phyloP scores from a whole-genome alignment of 202 grass and related monocot genomes.

The Musa balbisiana region DNA sequence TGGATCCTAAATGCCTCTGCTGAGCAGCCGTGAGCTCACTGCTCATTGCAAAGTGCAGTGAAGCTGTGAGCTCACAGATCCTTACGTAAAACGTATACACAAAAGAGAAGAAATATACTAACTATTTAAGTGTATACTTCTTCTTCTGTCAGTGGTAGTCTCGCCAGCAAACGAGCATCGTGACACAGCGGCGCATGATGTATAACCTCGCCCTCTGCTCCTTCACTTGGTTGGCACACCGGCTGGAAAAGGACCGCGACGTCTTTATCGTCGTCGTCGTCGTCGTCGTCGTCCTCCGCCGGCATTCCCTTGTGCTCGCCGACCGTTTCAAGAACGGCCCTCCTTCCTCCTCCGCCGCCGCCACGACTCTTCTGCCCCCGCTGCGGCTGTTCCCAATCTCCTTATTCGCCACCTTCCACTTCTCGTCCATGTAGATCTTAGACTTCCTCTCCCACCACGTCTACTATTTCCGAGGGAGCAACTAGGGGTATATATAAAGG shows the following conservation, averaged over 20 bases:
- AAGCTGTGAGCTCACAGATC: too few species aligned
- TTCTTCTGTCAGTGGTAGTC: constrained; percentile 42
- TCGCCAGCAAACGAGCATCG: constrained; percentile 96
- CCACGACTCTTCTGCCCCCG: not conserved
- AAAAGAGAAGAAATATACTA: too few species aligned
- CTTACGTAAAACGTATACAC: not conserved
- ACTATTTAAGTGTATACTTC: too few species aligned
- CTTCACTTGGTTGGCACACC: constrained; percentile 72
- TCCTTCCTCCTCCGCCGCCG: constrained; percentile 28
- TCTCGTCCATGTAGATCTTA: constrained; percentile 80
- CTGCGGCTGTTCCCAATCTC: too few species aligned
- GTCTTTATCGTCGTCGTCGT: not conserved
- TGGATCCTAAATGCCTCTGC: too few species aligned
- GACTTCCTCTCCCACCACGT: constrained; percentile 7
- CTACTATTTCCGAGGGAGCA: too few species aligned
- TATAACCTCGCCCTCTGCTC: constrained; percentile 93
- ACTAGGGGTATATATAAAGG: not conserved
- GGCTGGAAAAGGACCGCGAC: constrained; percentile 58
- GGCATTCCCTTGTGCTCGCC: constrained; percentile 34
- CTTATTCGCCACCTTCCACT: constrained; percentile 82
- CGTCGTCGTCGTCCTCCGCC: constrained; percentile 15
- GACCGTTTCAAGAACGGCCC: constrained; percentile 49
- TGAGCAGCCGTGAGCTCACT: too few species aligned
- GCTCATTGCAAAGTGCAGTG: too few species aligned
- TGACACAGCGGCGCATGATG: constrained; percentile 96